Percentiles rank a stretch among this genome's conserved stretches.
These are phyloP conservation scores for Coemansia sp. DNA, from an alignment of 192 early-diverging fungal species.

Conservation along the genomic window DNA sequence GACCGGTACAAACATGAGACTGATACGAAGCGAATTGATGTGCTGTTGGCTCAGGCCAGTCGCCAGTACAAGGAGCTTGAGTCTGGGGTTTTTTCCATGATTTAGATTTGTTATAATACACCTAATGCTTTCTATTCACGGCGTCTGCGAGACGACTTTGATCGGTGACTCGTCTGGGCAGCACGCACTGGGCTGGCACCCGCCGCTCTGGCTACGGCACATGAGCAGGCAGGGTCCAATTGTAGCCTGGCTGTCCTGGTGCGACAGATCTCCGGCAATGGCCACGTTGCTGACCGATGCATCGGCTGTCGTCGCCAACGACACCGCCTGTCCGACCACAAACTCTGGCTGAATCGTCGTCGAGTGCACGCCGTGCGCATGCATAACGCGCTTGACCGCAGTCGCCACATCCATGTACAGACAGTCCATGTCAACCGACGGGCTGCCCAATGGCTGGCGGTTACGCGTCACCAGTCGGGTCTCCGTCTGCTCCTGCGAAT, in stretches of 20 bases:
- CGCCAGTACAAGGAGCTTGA: constrained; percentile 53
- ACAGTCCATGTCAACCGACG: constrained; percentile 50
- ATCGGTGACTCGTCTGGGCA: constrained; percentile 50
- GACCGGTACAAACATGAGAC: constrained; percentile 30
- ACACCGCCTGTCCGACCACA: constrained; percentile 52
- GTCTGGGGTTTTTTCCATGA: constrained; percentile 36
- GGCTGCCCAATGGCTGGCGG: constrained; percentile 14
- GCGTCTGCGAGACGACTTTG: constrained; percentile 26
- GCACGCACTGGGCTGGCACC: constrained; percentile 45
- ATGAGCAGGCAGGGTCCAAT: constrained; percentile 48
- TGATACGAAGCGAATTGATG: constrained; percentile 34
- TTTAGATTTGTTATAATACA: constrained; percentile 12
- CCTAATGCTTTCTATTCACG: neutral
- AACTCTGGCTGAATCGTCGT: constrained; percentile 94
- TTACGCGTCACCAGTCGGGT: constrained; percentile 37
- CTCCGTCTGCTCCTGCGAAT: constrained; percentile 14
- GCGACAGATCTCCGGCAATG: constrained; percentile 18
- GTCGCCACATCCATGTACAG: constrained; percentile 72
- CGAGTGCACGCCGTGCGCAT: constrained; percentile 79
- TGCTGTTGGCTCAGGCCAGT: constrained; percentile 44
- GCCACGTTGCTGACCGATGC: constrained; percentile 36
- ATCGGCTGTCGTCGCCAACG: constrained; percentile 29
- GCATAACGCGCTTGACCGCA: constrained; percentile 74
- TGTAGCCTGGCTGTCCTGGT: constrained; percentile 23
- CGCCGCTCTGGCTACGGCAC: constrained; percentile 20